Evolutionary conservation across 768 basidiomycete species (phyloP).

Genomic region (Naganishia vaughanmartiniae): DNA sequence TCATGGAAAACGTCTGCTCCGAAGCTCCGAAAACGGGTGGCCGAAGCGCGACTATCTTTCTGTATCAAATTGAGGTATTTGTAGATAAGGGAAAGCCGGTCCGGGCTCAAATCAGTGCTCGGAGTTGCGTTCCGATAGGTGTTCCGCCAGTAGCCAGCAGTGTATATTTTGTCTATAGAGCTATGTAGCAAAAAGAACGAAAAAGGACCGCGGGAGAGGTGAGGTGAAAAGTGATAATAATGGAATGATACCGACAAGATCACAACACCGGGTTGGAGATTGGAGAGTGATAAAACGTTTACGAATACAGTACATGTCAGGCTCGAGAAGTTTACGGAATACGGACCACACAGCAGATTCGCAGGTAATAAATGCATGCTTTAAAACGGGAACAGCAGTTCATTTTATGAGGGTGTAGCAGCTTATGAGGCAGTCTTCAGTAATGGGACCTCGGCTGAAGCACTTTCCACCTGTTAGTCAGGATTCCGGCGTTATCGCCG

Average conservation of each 20-base stretch:
- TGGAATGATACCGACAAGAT: too few species aligned
- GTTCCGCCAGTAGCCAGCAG: neutral
- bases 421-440: neutral
- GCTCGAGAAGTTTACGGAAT: too few species aligned
- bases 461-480: neutral
- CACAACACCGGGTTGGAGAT: too few species aligned
- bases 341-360: too few species aligned
- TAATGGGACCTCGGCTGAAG: neutral
- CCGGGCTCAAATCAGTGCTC: neutral
- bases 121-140: constrained; percentile 7
- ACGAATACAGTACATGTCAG: too few species aligned
- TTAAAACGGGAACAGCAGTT: neutral
- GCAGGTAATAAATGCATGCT: neutral
- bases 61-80: too few species aligned
- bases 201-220: neutral
- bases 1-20: too few species aligned
- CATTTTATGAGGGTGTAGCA: neutral
- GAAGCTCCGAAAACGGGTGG: too few species aligned
- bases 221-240: too few species aligned
- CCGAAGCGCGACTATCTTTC: too few species aligned
- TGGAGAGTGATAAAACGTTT: too few species aligned
- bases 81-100: constrained; percentile 23
- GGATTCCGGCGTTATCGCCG: constrained; percentile 9
- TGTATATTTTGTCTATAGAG: too few species aligned
- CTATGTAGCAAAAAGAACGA: neutral